Base-by-base conservation (phyloP, 1,284 basidiomycete species). In the Entoloma clypeatum region DNA sequence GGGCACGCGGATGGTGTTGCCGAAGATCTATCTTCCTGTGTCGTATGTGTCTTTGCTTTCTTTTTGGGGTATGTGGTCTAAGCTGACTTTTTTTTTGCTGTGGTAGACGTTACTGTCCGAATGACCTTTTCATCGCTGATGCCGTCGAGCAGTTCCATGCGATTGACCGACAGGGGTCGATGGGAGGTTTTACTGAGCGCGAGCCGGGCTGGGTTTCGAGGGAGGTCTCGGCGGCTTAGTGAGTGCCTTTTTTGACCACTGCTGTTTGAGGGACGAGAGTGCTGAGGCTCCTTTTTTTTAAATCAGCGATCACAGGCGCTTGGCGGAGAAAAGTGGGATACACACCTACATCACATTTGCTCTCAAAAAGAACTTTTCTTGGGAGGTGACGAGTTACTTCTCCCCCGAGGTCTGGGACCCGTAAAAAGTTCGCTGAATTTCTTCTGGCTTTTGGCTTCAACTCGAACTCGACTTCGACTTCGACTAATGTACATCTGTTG, bases 1-100 rank as follows among this genome's bases (percentile, higher is more conserved):
- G 22, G 54, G 54, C 1, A 52, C 45, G 18, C 45, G 50, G 22
- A 52, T 47, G 29, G 50, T 60, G 3, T 51, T 56, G 16, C 60
- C 60, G 4, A 62, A 62, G 36, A 46, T 62, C 6, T 62, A 62
- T 36, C 39, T 62, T n/a, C 60, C 60, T 7, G 55, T 59, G 27
- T 47, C 53, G 59, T 60, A 21, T 38, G 59, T 56, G 13, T n/a
- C n/a, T 43, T 26, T 34, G 19, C 11, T 22, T 8, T 21, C n/a
- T 19, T 18, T 9, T 11, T 30, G 32, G 4, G 25, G 36, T 14
- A 11, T 22, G 17, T 33, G 16, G 31, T 25, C 13, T 10, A 36
- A 18, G 14, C 28, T 49, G 25, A 49, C 39, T 7, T 26, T 5
- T n/a, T 25, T 17, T 44, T n/a, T n/a, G n/a, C n/a, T n/a, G n/a